Conservation (phyloP, 495 filamentous ascomycete species). For the Tuber melanosporum region DNA sequence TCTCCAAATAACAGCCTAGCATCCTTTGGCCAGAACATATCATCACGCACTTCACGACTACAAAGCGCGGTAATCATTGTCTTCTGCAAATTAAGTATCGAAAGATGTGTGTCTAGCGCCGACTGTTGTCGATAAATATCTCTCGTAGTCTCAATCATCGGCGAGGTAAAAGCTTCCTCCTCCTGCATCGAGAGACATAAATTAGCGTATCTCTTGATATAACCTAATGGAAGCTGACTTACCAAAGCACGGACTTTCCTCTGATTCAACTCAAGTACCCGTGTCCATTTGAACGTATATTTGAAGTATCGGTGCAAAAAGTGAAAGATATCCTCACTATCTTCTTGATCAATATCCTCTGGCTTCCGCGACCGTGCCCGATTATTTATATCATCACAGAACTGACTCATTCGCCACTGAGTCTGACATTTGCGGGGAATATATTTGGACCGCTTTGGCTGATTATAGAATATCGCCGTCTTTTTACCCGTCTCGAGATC, state of each 20-base stretch:
- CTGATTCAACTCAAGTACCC: slow-evolving; percentile 25
- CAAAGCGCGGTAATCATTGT: slow-evolving; percentile 31
- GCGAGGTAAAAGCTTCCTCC: slow-evolving; percentile 29
- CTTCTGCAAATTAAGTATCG: slow-evolving; percentile 27
- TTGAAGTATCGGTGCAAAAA: slow-evolving; percentile 25
- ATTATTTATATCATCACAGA: slow-evolving; percentile 23
- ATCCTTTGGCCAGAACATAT: slow-evolving; percentile 32
- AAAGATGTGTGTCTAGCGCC: slow-evolving; percentile 26
- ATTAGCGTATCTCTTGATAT: slow-evolving; percentile 9
- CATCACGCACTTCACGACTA: slow-evolving; percentile 18
- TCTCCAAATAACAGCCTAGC: slow-evolving; percentile 27
- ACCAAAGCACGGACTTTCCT: slow-evolving; percentile 25
- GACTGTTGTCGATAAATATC: slow-evolving; percentile 31
- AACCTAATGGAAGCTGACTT: not conserved
- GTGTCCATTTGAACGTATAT: slow-evolving; percentile 26
- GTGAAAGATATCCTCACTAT: slow-evolving; percentile 24
- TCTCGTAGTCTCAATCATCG: slow-evolving; percentile 33
- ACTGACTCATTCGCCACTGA: slow-evolving; percentile 32
- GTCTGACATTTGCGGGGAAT: slow-evolving; percentile 14
- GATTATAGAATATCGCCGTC: slow-evolving; percentile 23
- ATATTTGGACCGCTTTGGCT: slow-evolving; percentile 24
- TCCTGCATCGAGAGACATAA: slow-evolving; percentile 11
- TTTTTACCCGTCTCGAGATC: slow-evolving; percentile 22
- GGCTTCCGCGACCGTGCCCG: slow-evolving; percentile 12
- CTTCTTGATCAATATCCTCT: not conserved